Base-by-base conservation (phyloP, 495 filamentous ascomycete species). In the Hypomontagnella submonticulosa region DNA sequence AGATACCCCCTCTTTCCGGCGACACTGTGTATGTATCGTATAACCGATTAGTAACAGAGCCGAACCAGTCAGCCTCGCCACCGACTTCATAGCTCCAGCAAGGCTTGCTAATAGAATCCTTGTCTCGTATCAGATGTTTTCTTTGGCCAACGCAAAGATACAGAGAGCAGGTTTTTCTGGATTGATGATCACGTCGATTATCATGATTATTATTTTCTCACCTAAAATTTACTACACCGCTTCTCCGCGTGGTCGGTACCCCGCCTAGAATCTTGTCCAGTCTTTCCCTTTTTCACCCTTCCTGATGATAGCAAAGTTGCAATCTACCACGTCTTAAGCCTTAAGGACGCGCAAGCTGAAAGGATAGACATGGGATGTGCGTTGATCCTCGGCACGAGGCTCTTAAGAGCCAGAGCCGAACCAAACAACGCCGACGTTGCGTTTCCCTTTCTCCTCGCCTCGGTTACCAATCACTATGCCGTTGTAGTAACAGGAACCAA, bases 291-390 rank as follows among this genome's bases (percentile, higher is more conserved):
- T 33, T 32, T n/a, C 4, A 38, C 20, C n/a, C n/a, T 54, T 44
- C 49, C 20, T n/a, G 20, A 44, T 27, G 20, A 53, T 47, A 41
- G 36, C 32, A 38, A 50, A 59, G 48, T 63, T 19, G 50, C 44
- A 57, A 43, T 62, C 49, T 63, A 63, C 44, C 41, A 63, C 51
- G 56, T 57, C 66, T 54, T 37, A 36, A 52, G 56, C 52, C 66
- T 54, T 37, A 36, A 52, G 38, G 60, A 69, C 66, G 66, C 66
- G 66, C 66, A 69, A 64, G 51, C 61, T 36, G n/a, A 30, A 32
- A 33, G 27, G 37, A 46, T 52, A 36, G 19, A 38, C 49, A 16
- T 48, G 38, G 43, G 51, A 23, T 12, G 16, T 16, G 16, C 46
- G 55, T 60, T 63, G 11, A 47, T 47, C 23, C 48, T 56, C 48